Base-by-base conservation (phyloP, 2,329 filamentous ascomycete genomes). In the Aureobasidium sp. region DNA sequence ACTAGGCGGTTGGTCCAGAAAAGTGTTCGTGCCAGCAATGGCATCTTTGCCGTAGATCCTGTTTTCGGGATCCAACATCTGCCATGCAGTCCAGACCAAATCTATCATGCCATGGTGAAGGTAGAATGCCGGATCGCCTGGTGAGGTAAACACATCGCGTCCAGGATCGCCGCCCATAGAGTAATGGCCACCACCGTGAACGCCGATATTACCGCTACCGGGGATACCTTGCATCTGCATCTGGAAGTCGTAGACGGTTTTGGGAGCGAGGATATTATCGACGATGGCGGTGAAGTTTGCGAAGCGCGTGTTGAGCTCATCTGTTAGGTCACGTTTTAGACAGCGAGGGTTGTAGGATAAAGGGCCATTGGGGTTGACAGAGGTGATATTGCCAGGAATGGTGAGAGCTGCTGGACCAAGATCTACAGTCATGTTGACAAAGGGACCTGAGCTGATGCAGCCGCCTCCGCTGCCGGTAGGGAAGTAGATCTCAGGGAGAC, bases 381-480 rank as follows among this genome's bases (percentile, higher is more conserved):
- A 37, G 21, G 61, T 61, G 21, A 55, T 55, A 25, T 64, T 59
- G 27, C 48, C 49, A 16, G 48, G 49, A 1, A 60, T 7, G 10
- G 44, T 55, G 8, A 57, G 45, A 27, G 58, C 27, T 4, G 62
- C 41, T 2, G 64, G 64, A 21, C 64, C 64, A 13, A 65, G 61
- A 30, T 65, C 64, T 25, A 64, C 64, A 16, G 62, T 61, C 47
- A 55, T 59, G 39, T 64, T 65, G 16, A 45, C 42, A n/a, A 82
- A 80, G 0, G 79, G 80, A 0, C 80, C 80, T 0, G 72, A 73
- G 6, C 67, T 75, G 3, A 84, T 73, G 65, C 80, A 83, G 0
- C 81, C 81, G 32, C 81, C 81, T 16, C 81, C 81, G 0, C 73
- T 72, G 11, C 78, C 81, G 0, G 75, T 74, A 0, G 76, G 78